phyloP scores from a whole-genome alignment of 1,284 basidiomycete genomes.

The Cerioporus squamosus region DNA sequence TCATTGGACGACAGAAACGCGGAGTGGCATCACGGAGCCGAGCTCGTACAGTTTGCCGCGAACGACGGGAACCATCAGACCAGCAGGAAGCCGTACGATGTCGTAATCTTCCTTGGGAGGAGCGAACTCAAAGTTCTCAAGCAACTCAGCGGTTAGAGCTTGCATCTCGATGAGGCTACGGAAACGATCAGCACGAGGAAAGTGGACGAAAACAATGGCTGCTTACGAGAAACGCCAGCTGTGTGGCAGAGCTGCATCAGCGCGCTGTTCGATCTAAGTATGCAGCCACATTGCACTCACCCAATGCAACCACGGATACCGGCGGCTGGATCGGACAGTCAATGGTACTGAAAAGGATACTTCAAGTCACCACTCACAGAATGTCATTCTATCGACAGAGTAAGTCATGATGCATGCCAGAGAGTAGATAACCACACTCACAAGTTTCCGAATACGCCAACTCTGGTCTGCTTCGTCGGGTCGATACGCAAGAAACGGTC shows the following conservation, averaged over 20 bases:
- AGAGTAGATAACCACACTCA: slow-evolving; percentile 36
- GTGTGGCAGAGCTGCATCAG: not conserved
- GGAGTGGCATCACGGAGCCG: slow-evolving; percentile 3
- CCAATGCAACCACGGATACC: slow-evolving; percentile 21
- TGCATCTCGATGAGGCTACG: slow-evolving; percentile 52
- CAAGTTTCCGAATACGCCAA: slow-evolving; percentile 57
- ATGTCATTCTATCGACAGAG: slow-evolving; percentile 4
- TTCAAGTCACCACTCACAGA: slow-evolving; percentile 1
- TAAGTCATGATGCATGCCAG: not conserved
- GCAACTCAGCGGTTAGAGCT: slow-evolving; percentile 49
- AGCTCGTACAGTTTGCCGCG: slow-evolving; percentile 2
- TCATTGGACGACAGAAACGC: not conserved
- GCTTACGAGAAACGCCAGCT: slow-evolving; percentile 53
- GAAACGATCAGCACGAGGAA: not conserved
- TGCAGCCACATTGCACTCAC: not conserved
- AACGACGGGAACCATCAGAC: slow-evolving; percentile 8
- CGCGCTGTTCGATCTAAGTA: not conserved
- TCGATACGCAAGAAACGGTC: slow-evolving; percentile 12
- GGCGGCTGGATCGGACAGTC: not conserved
- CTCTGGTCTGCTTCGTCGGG: slow-evolving; percentile 33
- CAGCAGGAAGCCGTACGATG: slow-evolving; percentile 7
- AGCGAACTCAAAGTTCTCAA: slow-evolving; percentile 51
- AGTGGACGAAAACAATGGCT: not conserved
- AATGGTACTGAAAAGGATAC: no score
- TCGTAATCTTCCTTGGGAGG: slow-evolving; percentile 26